A percentile compares a stretch with the other conserved stretches of the same genome.
phyloP scores from a whole-genome alignment of 768 basidiomycete genomes.

The Cystoderma amianthinum region DNA sequence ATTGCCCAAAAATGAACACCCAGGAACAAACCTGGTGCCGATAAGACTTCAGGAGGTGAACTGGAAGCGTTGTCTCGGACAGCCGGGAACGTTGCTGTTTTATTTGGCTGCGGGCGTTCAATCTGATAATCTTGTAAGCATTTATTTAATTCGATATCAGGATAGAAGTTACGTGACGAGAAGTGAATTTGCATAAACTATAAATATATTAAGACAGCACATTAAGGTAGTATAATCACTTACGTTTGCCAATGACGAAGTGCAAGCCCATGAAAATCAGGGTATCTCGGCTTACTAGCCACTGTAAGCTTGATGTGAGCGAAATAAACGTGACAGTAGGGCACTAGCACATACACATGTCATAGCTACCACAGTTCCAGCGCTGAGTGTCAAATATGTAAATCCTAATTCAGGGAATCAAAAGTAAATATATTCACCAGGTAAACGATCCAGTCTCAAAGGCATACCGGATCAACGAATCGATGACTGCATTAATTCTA shows the following conservation, averaged over 20 bases:
- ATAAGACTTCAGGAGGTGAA: not conserved
- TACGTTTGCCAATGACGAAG: constrained; percentile 48
- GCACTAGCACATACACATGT: constrained; percentile 29
- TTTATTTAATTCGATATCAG: not conserved
- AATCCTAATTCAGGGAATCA: not conserved
- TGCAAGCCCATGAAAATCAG: constrained; percentile 48
- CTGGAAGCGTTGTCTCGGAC: not conserved
- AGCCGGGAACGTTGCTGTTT: not conserved
- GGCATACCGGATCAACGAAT: constrained; percentile 41
- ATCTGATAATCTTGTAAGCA: not conserved
- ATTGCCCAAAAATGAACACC: not conserved
- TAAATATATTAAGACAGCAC: not conserved
- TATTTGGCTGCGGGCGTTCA: not conserved
- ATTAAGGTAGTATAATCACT: constrained; percentile 7
- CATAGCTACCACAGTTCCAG: constrained; percentile 37
- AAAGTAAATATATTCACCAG: constrained; percentile 18
- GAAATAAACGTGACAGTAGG: not conserved
- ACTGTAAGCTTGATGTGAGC: constrained; percentile 22
- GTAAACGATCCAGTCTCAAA: constrained; percentile 49
- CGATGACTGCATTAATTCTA: constrained; percentile 41
- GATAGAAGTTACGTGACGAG: constrained; percentile 35
- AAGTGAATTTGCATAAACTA: constrained; percentile 46
- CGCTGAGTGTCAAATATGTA: constrained; percentile 13
- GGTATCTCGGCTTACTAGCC: constrained; percentile 38
- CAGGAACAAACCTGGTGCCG: not conserved